Evolutionary conservation across 164 flowering plant genomes (phyloP).

Genomic region (Tetracentron sinense): DNA sequence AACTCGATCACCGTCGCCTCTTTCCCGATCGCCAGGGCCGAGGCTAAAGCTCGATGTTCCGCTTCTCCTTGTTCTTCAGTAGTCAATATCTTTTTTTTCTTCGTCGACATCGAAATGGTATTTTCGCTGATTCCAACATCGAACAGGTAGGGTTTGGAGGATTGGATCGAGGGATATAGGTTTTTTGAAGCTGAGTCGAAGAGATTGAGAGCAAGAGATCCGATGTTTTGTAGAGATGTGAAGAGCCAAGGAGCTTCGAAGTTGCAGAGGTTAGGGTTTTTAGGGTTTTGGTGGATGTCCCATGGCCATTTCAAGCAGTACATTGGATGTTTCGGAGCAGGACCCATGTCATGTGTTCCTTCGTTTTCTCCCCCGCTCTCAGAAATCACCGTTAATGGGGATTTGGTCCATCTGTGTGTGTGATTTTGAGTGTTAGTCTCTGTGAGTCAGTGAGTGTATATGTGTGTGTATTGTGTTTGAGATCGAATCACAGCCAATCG

Average conservation of each 20-base stretch:
- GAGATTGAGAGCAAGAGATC: conserved; percentile 37
- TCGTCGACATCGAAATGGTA: conserved; percentile 6
- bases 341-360: conserved; percentile 5
- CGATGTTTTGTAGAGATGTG: conserved; percentile 59
- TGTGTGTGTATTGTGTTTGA: too few relatives aligned
- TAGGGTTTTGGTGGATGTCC: conserved; percentile 26
- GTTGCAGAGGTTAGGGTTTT: conserved; percentile 38
- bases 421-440: too few relatives aligned
- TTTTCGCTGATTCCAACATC: conserved; percentile 9
- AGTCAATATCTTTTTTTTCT: conserved; percentile 25
- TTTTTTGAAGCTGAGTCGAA: conserved; percentile 33
- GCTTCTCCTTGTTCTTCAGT: conserved; percentile 82
- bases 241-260: conserved; percentile 73
- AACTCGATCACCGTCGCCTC: conserved; percentile 88
- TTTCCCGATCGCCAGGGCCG: conserved; percentile 70
- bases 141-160: conserved; percentile 15
- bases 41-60: conserved; percentile 82
- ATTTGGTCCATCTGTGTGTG: too few relatives aligned
- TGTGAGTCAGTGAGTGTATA: too few relatives aligned
- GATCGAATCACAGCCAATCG: too few relatives aligned
- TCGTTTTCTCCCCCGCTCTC: too few relatives aligned
- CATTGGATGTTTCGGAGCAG: conserved; percentile 31
- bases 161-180: conserved; percentile 16
- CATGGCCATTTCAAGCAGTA: conserved; percentile 80
- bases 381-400: too few relatives aligned